A percentile compares a stretch with the other conserved stretches of the same genome.
Conservation (phyloP, 2,329 filamentous ascomycete genomes). For the Colletotrichum limetticola region DNA sequence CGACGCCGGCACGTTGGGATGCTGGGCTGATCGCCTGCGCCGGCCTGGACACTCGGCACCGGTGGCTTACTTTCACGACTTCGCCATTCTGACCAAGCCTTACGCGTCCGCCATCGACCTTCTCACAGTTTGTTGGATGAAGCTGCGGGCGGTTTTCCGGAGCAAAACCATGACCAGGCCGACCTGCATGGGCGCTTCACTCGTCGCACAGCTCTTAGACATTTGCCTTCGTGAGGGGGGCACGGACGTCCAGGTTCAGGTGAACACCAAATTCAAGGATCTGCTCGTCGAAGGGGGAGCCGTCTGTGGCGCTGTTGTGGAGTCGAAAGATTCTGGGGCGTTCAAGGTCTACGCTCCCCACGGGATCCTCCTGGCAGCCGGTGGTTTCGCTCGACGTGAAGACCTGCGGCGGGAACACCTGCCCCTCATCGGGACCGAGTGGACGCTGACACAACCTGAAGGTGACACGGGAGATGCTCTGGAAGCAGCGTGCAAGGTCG, state of each 20-base stretch:
- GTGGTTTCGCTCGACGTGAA: conserved; percentile 46
- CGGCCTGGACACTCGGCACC: not conserved
- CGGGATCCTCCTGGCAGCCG: conserved; percentile 46
- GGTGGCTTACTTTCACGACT: not conserved
- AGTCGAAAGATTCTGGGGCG: conserved; percentile 35
- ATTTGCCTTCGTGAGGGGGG: not conserved
- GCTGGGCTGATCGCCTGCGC: not conserved
- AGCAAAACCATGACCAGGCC: not conserved
- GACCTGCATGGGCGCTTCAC: not conserved
- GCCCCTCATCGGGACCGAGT: conserved; percentile 37
- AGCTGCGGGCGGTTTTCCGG: not conserved
- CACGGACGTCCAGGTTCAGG: not conserved
- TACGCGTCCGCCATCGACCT: not conserved
- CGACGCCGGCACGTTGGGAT: conserved; percentile 37
- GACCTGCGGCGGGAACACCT: conserved; percentile 42
- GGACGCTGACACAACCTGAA: conserved; percentile 39
- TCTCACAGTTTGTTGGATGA: not conserved
- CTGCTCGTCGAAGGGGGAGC: not conserved
- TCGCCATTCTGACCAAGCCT: not conserved
- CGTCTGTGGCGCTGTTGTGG: not conserved
- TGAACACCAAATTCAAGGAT: not conserved
- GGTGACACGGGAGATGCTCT: conserved; percentile 43
- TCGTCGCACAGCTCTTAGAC: not conserved
- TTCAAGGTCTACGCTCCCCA: conserved; percentile 39
- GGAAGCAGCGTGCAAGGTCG: not conserved